These are phyloP conservation scores for Eruca vesicaria DNA, from an alignment of 441 rosid genomes.

Conservation along the genomic window DNA sequence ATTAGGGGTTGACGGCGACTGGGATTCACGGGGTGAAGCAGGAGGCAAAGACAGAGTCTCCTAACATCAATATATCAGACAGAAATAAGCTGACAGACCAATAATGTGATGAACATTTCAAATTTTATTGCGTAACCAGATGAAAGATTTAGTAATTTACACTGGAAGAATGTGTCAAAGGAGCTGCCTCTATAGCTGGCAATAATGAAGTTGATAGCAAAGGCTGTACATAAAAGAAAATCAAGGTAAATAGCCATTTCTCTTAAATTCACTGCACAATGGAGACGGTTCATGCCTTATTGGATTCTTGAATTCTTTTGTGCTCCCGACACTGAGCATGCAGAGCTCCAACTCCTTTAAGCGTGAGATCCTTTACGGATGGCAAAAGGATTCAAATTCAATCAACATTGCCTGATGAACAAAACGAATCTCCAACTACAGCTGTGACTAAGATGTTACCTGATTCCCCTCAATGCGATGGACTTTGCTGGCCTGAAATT, in stretches of 20 bases:
- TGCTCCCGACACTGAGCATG: conserved; percentile 43
- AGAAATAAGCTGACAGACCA: neutral
- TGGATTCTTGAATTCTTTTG: conserved; percentile 36
- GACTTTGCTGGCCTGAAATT: conserved; percentile 63
- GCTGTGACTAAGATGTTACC: conserved; percentile 42
- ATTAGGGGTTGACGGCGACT: conserved; percentile 41
- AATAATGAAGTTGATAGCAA: conserved; percentile 45
- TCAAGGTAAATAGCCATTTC: neutral
- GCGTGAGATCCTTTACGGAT: conserved; percentile 48
- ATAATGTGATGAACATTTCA: neutral
- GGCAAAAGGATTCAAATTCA: neutral
- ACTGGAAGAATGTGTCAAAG: conserved; percentile 50
- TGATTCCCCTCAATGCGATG: conserved; percentile 76
- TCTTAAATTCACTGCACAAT: neutral
- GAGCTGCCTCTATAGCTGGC: conserved; percentile 44
- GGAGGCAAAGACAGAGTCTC: conserved; percentile 59
- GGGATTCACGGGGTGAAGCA: conserved; percentile 40
- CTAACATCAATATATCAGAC: neutral
- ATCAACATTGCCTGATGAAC: neutral
- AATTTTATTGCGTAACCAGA: neutral
- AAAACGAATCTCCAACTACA: neutral
- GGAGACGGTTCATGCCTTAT: conserved; percentile 48
- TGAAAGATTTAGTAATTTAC: conserved; percentile 38
- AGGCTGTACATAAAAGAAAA: conserved; percentile 45
- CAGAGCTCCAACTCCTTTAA: conserved; percentile 53